Conservation (phyloP, 345 rosid genomes). For the Lenwebbia sp. region DNA sequence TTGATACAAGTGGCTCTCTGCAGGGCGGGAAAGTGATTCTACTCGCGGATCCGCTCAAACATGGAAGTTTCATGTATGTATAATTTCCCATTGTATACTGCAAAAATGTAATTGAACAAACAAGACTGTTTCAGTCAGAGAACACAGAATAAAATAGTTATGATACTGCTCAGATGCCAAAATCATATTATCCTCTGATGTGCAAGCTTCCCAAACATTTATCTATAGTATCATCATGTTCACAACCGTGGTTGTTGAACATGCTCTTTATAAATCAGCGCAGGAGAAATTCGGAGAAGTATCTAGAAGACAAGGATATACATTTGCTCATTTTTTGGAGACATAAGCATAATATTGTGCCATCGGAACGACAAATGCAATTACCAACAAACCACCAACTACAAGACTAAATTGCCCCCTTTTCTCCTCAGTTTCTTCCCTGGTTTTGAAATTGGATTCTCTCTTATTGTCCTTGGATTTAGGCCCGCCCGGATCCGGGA, state of each 20-base stretch:
- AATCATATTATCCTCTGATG: neutral
- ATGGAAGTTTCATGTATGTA: neutral
- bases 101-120: neutral
- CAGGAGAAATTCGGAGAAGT: neutral
- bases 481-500: constrained; percentile 94
- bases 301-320: neutral
- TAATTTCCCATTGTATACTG: neutral
- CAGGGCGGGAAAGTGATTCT: neutral
- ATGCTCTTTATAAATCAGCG: neutral
- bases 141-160: neutral
- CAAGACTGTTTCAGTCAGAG: neutral
- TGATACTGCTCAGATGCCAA: neutral
- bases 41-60: neutral
- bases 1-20: neutral
- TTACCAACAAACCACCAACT: constrained; percentile 84
- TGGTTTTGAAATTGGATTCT: constrained; percentile 81
- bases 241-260: neutral
- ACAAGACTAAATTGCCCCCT: constrained; percentile 93
- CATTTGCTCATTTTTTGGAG: constrained; percentile 46
- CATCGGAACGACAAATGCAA: constrained; percentile 96
- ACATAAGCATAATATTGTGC: constrained; percentile 93
- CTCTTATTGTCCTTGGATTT: constrained; percentile 53
- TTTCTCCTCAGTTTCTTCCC: constrained; percentile 94
- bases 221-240: neutral
- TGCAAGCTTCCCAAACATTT: neutral